A percentile compares a stretch with the other conserved stretches of the same genome.
These are phyloP conservation scores for Leptographium lundbergii DNA, from an alignment of 2,329 filamentous ascomycete genomes.

Conservation along the genomic window DNA sequence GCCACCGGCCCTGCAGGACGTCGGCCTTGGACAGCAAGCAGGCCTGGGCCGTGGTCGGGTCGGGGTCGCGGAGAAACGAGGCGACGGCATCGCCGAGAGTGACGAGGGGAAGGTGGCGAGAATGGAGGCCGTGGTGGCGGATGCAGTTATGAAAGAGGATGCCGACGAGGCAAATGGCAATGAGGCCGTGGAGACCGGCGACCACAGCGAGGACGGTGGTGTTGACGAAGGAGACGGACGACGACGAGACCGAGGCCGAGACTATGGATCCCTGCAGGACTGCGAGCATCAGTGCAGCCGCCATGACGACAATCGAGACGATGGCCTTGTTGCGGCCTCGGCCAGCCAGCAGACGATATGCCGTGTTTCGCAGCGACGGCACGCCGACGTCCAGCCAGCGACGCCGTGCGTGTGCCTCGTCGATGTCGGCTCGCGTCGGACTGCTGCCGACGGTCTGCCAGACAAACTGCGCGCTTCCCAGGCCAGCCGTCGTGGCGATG, in stretches of 20 bases:
- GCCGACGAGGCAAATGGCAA: slow-evolving; percentile 16
- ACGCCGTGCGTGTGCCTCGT: slow-evolving; percentile 29
- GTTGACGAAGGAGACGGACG: slow-evolving; percentile 29
- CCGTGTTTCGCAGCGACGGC: slow-evolving; percentile 37
- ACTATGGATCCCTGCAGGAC: slow-evolving; percentile 13
- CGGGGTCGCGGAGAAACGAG: slow-evolving; percentile 34
- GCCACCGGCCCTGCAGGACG: slow-evolving; percentile 26
- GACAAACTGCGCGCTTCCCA: slow-evolving; percentile 38
- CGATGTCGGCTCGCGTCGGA: slow-evolving; percentile 36
- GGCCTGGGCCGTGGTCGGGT: slow-evolving; percentile 27
- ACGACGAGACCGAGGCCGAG: not conserved
- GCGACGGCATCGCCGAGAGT: slow-evolving; percentile 38
- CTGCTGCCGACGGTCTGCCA: slow-evolving; percentile 36
- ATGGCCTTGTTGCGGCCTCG: not conserved
- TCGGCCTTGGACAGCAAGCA: slow-evolving; percentile 34
- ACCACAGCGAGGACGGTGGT: slow-evolving; percentile 28
- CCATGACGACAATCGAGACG: not conserved
- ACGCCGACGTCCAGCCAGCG: slow-evolving; percentile 42
- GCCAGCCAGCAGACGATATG: slow-evolving; percentile 22
- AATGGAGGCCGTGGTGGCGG: slow-evolving; percentile 12
- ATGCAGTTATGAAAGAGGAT: slow-evolving; percentile 18
- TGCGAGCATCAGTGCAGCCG: slow-evolving; percentile 19
- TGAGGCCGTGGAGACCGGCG: slow-evolving; percentile 28
- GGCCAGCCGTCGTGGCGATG: slow-evolving; percentile 26
- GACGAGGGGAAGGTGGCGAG: slow-evolving; percentile 28